Percentiles rank a stretch among this genome's conserved stretches.
Conservation (phyloP, 306 rosid species). For the Rubus idaeus region DNA sequence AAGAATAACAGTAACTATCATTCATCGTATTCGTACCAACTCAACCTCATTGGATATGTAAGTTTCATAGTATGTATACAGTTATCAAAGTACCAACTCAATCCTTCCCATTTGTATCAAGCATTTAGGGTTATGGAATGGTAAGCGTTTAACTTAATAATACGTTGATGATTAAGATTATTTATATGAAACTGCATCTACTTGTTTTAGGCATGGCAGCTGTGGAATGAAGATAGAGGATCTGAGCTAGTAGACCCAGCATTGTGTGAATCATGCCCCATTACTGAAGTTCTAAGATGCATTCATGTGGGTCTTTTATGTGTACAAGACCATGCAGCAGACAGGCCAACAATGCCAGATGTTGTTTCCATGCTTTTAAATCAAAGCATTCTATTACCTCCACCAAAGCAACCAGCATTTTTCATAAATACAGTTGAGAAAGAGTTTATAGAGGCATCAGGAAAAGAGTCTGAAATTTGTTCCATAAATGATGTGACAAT, state of each 20-base stretch:
- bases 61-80: not conserved
- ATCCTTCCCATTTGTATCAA: not conserved
- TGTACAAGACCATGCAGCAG: conserved; percentile 38
- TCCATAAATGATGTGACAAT: conserved; percentile 26
- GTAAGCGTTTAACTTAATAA: conserved; percentile 21
- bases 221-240: conserved; percentile 25
- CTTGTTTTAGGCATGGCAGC: no score
- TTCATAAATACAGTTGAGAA: not conserved
- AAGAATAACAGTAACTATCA: conserved; percentile 17
- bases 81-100: no score
- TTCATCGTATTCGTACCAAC: not conserved
- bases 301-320: conserved; percentile 46
- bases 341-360: conserved; percentile 46
- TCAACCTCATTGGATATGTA: conserved; percentile 30
- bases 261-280: conserved; percentile 7
- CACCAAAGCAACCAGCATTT: conserved; percentile 36
- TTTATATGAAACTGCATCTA: no score
- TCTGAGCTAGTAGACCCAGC: conserved; percentile 26
- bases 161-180: no score
- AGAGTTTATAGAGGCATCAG: not conserved
- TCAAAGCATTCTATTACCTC: conserved; percentile 25
- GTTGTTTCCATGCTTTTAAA: conserved; percentile 35
- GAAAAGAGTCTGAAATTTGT: not conserved
- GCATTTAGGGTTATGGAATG: conserved; percentile 29
- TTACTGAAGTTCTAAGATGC: conserved; percentile 24